These are phyloP conservation scores for Termitomyces sp. DNA, from an alignment of 768 basidiomycete species.

Conservation along the genomic window DNA sequence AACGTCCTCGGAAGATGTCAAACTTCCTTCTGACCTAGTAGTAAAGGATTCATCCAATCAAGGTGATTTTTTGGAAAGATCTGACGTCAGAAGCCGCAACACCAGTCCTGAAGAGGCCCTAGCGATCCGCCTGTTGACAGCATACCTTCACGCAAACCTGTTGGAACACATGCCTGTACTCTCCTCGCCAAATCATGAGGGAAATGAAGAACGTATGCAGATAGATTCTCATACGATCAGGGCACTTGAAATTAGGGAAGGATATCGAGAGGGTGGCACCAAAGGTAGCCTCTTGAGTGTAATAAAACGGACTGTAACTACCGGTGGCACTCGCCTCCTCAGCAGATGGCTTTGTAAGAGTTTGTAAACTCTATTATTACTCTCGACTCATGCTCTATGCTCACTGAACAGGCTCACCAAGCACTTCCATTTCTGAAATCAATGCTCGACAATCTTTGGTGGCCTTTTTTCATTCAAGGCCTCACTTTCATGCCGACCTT, in stretches of 20 bases:
- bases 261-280: slow-evolving; percentile 61
- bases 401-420: slow-evolving; percentile 64
- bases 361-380: slow-evolving; percentile 24
- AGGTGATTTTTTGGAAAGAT: neutral
- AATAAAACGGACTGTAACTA: slow-evolving; percentile 73
- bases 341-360: slow-evolving; percentile 71
- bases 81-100: slow-evolving; percentile 13
- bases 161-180: slow-evolving; percentile 75
- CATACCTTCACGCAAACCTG: slow-evolving; percentile 60
- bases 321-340: slow-evolving; percentile 70
- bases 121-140: slow-evolving; percentile 59
- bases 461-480: slow-evolving; percentile 55
- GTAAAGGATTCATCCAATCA: neutral
- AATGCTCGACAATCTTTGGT: slow-evolving; percentile 73
- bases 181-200: slow-evolving; percentile 52
- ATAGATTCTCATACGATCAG: slow-evolving; percentile 87
- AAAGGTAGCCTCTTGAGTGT: slow-evolving; percentile 72
- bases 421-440: slow-evolving; percentile 69
- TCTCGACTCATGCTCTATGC: slow-evolving; percentile 3
- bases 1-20: neutral
- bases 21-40: neutral
- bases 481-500: slow-evolving; percentile 63
- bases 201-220: slow-evolving; percentile 60
- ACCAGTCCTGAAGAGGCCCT: slow-evolving; percentile 34
- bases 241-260: slow-evolving; percentile 81